phyloP scores from a whole-genome alignment of 148 eudicot genomes.

The Silene latifolia region DNA sequence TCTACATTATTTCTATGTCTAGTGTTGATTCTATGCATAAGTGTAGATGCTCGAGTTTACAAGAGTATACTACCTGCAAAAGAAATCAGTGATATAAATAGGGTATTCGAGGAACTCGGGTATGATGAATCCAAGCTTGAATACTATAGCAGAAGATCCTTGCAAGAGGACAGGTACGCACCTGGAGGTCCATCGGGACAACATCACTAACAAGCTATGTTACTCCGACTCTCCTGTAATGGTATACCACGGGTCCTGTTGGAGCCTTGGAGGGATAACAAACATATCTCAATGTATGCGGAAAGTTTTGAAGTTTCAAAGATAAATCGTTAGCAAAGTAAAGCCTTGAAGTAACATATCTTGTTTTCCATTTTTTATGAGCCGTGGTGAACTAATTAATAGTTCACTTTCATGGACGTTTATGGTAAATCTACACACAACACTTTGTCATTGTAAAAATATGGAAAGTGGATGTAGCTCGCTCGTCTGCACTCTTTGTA shows the following conservation, averaged over 20 bases:
- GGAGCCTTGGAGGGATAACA: neutral
- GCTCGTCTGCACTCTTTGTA: too few relatives aligned
- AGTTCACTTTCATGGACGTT: neutral
- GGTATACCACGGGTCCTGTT: neutral
- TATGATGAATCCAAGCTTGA: slow-evolving; percentile 27
- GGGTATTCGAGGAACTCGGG: slow-evolving; percentile 25
- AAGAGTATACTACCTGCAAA: neutral
- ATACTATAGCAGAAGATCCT: slow-evolving; percentile 23
- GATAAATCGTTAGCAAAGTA: neutral
- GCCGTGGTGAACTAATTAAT: neutral
- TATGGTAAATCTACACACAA: neutral
- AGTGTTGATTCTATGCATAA: neutral
- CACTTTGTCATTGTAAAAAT: neutral
- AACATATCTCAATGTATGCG: neutral
- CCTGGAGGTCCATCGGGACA: slow-evolving; percentile 34
- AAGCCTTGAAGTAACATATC: neutral
- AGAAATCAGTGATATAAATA: neutral
- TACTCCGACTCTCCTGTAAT: neutral
- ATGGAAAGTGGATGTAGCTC: neutral
- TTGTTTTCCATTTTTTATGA: neutral
- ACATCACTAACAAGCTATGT: slow-evolving; percentile 22
- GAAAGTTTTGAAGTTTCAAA: neutral
- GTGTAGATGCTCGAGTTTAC: slow-evolving; percentile 24
- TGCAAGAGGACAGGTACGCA: slow-evolving; percentile 24
- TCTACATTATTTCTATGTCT: slow-evolving; percentile 6